These are phyloP conservation scores for Lactarius evosmus DNA, from an alignment of 768 basidiomycete genomes.

Conservation along the genomic window DNA sequence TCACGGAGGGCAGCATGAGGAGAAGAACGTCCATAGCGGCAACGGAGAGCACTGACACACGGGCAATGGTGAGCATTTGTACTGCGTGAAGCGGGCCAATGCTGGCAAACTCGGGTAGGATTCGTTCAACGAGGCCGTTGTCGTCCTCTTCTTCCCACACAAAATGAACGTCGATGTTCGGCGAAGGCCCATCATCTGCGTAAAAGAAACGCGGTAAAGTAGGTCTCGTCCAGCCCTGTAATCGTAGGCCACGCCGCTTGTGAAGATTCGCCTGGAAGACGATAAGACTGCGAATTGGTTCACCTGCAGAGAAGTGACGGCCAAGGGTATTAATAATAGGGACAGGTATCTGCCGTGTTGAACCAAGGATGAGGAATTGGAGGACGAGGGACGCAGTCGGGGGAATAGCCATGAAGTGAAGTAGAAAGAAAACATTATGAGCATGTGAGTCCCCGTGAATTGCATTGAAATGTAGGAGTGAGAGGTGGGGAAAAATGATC, in stretches of 20 bases:
- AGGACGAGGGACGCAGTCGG: conserved; percentile 14
- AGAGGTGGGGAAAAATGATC: conserved; percentile 18
- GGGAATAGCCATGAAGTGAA: conserved; percentile 19
- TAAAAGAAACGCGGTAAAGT: conserved; percentile 22
- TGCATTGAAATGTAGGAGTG: conserved; percentile 19
- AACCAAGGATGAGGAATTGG: conserved; percentile 22
- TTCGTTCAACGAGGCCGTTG: conserved; percentile 16
- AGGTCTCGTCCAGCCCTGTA: conserved; percentile 19
- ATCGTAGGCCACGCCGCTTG: conserved; percentile 21
- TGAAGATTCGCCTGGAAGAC: conserved; percentile 12
- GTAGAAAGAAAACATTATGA: conserved; percentile 22
- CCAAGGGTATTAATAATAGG: conserved; percentile 18
- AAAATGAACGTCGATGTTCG: conserved; percentile 25
- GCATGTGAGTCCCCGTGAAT: conserved; percentile 20
- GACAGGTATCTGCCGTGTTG: conserved; percentile 22
- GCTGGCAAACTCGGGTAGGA: conserved; percentile 18
- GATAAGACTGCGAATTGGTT: conserved; percentile 23
- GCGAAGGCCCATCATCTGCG: conserved; percentile 11
- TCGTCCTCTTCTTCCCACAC: conserved; percentile 25
- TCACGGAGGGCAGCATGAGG: conserved; percentile 18
- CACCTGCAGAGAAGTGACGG: conserved; percentile 19
- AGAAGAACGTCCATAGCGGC: conserved; percentile 18
- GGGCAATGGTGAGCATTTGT: conserved; percentile 25
- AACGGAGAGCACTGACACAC: conserved; percentile 17
- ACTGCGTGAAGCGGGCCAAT: conserved; percentile 22